A percentile compares a stretch with the other conserved stretches of the same genome.
These are phyloP conservation scores for Suhomyces anneliseae DNA, from an alignment of 1,139 yeast genomes.

Conservation along the genomic window DNA sequence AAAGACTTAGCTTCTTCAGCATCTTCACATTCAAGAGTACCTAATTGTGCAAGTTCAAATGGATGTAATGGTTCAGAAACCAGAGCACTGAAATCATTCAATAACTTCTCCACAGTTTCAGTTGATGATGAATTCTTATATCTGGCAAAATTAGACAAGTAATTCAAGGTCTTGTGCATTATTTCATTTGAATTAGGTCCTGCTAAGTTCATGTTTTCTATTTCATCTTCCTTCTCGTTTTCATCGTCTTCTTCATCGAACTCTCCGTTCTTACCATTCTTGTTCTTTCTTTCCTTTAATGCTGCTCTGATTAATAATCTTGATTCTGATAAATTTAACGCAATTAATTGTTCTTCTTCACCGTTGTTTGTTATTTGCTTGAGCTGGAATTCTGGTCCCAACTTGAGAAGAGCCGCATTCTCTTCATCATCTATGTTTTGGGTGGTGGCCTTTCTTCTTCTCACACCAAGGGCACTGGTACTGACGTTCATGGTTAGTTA, in stretches of 20 bases:
- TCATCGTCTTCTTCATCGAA: constrained; percentile 40
- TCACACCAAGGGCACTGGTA: constrained; percentile 82
- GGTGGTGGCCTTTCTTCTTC: constrained; percentile 62
- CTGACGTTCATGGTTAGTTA: constrained; percentile 69
- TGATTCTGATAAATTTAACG: constrained; percentile 86
- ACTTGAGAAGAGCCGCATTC: constrained; percentile 79
- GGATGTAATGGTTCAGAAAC: constrained; percentile 74
- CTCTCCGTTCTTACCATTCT: constrained; percentile 31
- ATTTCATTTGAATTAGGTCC: constrained; percentile 64
- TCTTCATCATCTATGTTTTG: constrained; percentile 80
- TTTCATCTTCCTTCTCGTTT: constrained; percentile 57
- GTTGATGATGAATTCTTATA: constrained; percentile 92
- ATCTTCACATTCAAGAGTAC: constrained; percentile 92
- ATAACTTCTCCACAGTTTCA: constrained; percentile 84
- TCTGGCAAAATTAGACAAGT: constrained; percentile 80
- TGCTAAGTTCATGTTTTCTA: constrained; percentile 69
- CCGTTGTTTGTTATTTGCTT: constrained; percentile 82
- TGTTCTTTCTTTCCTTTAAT: constrained; percentile 69
- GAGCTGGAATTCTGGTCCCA: constrained; percentile 90
- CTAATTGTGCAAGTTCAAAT: constrained; percentile 92
- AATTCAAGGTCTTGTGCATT: constrained; percentile 87
- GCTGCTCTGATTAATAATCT: constrained; percentile 89
- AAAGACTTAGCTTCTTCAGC: constrained; percentile 96
- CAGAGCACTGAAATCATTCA: constrained; percentile 67
- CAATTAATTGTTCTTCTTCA: constrained; percentile 70